Base-by-base conservation (phyloP, 352 stramenopile species). In the Globisporangium barbulae region DNA sequence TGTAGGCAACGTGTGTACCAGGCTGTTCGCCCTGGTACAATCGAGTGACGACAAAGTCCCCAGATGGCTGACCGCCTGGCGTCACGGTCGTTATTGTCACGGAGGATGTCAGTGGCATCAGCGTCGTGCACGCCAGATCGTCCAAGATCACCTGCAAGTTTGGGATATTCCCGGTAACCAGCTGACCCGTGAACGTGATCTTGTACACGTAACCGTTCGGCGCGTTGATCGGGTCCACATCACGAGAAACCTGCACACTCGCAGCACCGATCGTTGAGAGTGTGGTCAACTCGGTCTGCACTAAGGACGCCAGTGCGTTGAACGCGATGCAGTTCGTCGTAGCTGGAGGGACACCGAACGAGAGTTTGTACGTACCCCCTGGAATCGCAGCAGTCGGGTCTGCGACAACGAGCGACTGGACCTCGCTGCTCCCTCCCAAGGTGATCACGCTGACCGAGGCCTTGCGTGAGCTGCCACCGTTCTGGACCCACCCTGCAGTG, bases 101-200 rank as follows among this genome's bases (percentile, higher is more conserved):
- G 2, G 67, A 67, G 4, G 68, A 69, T 0, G 78, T 70, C 1
- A 13, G 52, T 47, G 63, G 59, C 37, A 80, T 67, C n/a, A 64
- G 59, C 9, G 42, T 48, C 25, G 69, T 75, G 15, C 60, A 65
- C 5, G 55, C 13, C 33, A 61, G 67, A 9, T 78, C 74, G 33
- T 19, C 41, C 52, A 48, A 8, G 37, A 59, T 39, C n/a, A 22
- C 13, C 50, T 61, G 37, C 9, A 91, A 49, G 8, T 68, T 50
- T 1, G 71, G 71, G 1, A 93, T 21, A 44, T 89, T 76, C 1
- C 86, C 86, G 0, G 70, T 83, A 0, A 90, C 80, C 15, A 65
- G 37, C 2, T 91, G 68, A 0, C 81, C 81, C 1, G 88, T 61
- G 68, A 94, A 94, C 19, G 86, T 91, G 59, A 93, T 75, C 8